Conservation (phyloP, 2,329 filamentous ascomycete genomes). For the Pyricularia sp. region DNA sequence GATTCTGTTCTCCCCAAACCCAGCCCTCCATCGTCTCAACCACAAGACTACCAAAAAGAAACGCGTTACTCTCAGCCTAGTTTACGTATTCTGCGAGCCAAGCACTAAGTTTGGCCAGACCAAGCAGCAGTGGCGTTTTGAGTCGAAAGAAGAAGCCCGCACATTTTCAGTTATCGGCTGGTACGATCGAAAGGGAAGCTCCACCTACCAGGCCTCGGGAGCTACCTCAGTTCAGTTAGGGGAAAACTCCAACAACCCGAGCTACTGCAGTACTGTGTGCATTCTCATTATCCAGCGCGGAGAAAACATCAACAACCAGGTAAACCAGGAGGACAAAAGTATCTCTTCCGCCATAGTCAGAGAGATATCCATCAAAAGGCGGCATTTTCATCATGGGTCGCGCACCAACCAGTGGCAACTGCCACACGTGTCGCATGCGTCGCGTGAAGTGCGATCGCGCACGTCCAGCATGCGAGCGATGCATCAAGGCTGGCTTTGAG, state of each 20-base stretch:
- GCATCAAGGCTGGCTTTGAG: conserved; percentile 11
- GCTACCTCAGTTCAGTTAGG: not conserved
- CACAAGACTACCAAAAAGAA: not conserved
- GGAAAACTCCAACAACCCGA: not conserved
- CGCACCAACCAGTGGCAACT: conserved; percentile 15
- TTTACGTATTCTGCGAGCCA: not conserved
- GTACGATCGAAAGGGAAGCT: not conserved
- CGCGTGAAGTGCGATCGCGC: conserved; percentile 16
- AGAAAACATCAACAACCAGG: not conserved
- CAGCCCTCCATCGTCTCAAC: not conserved
- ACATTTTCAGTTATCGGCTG: not conserved
- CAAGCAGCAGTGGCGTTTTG: not conserved
- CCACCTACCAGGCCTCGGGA: not conserved
- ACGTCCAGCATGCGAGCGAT: conserved; percentile 12
- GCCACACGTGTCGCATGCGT: conserved; percentile 15
- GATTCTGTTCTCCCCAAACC: not conserved
- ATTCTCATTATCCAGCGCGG: not conserved
- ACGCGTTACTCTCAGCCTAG: not conserved
- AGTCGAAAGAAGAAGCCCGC: not conserved
- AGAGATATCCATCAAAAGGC: not conserved
- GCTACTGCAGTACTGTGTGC: not conserved
- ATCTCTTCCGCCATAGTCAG: not conserved
- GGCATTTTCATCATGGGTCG: conserved; percentile 11
- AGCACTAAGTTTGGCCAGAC: not conserved
- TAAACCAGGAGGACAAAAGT: not conserved